Evolutionary conservation across 352 stramenopile genomes (phyloP).

Genomic region (Pythium sp.): DNA sequence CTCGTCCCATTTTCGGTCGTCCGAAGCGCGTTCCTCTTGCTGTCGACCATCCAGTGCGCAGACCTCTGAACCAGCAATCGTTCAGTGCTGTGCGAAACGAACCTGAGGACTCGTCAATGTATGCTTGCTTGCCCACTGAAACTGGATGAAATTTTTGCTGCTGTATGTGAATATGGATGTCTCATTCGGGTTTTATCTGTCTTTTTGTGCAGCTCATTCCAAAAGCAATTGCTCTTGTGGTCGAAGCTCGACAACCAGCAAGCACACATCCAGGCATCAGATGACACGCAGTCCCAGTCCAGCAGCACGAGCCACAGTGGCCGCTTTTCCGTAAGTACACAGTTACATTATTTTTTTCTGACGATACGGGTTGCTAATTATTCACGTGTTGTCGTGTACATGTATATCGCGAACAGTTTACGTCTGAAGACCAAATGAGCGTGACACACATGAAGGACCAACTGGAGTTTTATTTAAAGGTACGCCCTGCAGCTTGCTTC

Average conservation of each 20-base stretch:
- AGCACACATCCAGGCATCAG: slow-evolving; percentile 36
- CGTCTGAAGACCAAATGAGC: slow-evolving; percentile 50
- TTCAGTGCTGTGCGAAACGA: slow-evolving; percentile 45
- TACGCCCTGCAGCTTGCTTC: slow-evolving; percentile 14
- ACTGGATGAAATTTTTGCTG: background rate
- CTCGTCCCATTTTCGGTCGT: slow-evolving; percentile 62
- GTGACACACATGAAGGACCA: slow-evolving; percentile 76
- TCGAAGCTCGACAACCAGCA: slow-evolving; percentile 58
- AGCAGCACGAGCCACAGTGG: slow-evolving; percentile 52
- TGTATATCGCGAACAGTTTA: slow-evolving; percentile 27
- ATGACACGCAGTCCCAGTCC: slow-evolving; percentile 60
- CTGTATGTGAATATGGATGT: background rate
- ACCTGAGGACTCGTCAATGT: slow-evolving; percentile 55
- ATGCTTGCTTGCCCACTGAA: slow-evolving; percentile 15
- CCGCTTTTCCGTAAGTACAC: slow-evolving; percentile 41
- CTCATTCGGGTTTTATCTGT: background rate
- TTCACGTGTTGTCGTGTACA: background rate
- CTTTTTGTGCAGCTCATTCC: slow-evolving; percentile 39
- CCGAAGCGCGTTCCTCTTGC: slow-evolving; percentile 37
- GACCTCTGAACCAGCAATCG: slow-evolving; percentile 35
- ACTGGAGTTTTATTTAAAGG: slow-evolving; percentile 87
- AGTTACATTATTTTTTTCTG: background rate
- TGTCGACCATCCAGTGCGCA: slow-evolving; percentile 37
- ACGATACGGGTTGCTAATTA: background rate
- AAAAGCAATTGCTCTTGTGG: slow-evolving; percentile 83